Percentiles rank a stretch among this genome's conserved stretches.
Evolutionary conservation across 805 yeast genomes (phyloP).

Genomic region (Barnettozyma vustinii): DNA sequence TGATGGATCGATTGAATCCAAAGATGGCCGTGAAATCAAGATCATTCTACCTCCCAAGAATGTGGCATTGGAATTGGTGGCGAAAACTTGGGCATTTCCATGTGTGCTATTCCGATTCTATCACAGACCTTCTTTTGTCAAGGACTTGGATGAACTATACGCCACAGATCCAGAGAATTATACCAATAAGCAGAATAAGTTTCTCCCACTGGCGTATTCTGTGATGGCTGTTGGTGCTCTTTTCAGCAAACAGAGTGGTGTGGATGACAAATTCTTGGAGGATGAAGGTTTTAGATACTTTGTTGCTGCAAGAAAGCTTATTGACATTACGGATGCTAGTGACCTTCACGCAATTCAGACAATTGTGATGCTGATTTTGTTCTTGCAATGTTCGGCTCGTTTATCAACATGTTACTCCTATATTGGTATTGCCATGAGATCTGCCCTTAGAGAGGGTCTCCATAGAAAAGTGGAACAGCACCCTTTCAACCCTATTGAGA

Average conservation of each 20-base stretch:
- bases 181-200: constrained; percentile 66
- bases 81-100: constrained; percentile 78
- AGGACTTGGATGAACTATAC: constrained; percentile 70
- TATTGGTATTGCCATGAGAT: constrained; percentile 80
- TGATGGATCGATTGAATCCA: constrained; percentile 36
- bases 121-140: constrained; percentile 75
- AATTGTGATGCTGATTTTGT: constrained; percentile 78
- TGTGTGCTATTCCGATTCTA: constrained; percentile 82
- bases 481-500: constrained; percentile 67
- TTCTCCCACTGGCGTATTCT: constrained; percentile 75
- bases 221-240: constrained; percentile 88
- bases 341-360: constrained; percentile 82
- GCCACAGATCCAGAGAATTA: constrained; percentile 66
- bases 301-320: constrained; percentile 69
- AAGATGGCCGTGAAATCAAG: constrained; percentile 43
- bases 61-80: constrained; percentile 63
- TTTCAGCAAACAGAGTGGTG: constrained; percentile 46
- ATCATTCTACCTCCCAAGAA: constrained; percentile 71
- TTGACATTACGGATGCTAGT: constrained; percentile 77
- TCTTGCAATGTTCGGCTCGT: constrained; percentile 83
- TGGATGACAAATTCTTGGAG: constrained; percentile 36
- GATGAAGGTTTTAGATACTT: constrained; percentile 81
- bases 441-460: constrained; percentile 77
- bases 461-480: constrained; percentile 58
- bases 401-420: constrained; percentile 84